Evolutionary conservation across 108 stramenopile genomes (phyloP).

Genomic region (Cyclotella distinguenda): DNA sequence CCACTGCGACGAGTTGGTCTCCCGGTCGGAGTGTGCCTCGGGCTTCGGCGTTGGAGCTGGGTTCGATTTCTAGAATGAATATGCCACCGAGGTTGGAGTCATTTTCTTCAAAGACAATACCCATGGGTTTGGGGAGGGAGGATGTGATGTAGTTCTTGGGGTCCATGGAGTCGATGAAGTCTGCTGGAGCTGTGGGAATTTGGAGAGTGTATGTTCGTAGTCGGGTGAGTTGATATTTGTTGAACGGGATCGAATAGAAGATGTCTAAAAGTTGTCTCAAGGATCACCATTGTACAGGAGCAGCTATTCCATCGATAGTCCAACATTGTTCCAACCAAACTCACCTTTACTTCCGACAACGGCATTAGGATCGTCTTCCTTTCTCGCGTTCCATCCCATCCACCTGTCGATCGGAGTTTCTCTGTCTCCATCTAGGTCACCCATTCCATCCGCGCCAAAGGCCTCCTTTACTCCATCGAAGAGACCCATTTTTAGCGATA

Average conservation of each 20-base stretch:
- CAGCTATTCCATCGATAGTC: not conserved
- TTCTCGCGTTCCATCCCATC: slow-evolving; percentile 88
- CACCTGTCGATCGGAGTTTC: slow-evolving; percentile 92
- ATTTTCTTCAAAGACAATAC: slow-evolving; percentile 91
- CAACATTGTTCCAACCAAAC: not conserved
- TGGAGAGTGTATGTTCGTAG: too few relatives aligned
- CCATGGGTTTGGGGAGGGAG: slow-evolving; percentile 83
- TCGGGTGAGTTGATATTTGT: too few relatives aligned
- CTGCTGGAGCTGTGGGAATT: slow-evolving; percentile 30
- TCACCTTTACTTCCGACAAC: slow-evolving; percentile 40
- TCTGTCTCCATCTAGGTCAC: slow-evolving; percentile 63
- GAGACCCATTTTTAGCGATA: slow-evolving; percentile 59
- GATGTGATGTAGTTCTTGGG: slow-evolving; percentile 71
- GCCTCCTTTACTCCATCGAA: slow-evolving; percentile 88
- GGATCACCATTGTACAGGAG: not conserved
- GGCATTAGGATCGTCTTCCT: slow-evolving; percentile 29
- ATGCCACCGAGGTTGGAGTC: slow-evolving; percentile 82
- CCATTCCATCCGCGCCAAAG: slow-evolving; percentile 72
- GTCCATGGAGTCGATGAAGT: slow-evolving; percentile 89
- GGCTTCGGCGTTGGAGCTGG: slow-evolving; percentile 64
- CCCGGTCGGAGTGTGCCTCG: slow-evolving; percentile 61
- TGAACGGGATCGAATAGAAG: not conserved
- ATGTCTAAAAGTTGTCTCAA: not conserved
- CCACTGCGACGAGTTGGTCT: slow-evolving; percentile 84
- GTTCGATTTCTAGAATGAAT: slow-evolving; percentile 75